Evolutionary conservation across 2,329 filamentous ascomycete species (phyloP), one percentile per base, ranked within the genome.

Genomic region (Fusarium pseudograminearum): DNA sequence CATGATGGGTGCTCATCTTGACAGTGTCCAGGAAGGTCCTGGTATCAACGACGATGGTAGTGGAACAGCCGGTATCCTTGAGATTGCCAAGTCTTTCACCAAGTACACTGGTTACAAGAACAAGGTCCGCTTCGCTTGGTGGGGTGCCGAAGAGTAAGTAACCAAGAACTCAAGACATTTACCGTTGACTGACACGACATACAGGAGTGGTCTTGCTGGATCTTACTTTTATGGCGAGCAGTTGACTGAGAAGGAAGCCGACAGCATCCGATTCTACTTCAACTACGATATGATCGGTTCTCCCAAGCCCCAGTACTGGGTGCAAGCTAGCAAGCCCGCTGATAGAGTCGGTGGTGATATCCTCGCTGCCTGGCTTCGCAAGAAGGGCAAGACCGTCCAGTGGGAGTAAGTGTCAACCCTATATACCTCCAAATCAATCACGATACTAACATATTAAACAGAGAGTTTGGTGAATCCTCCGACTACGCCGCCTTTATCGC

Each of bases 201-300:
- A 31, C 12, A 80, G 78, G 73, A 76, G 75, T 38, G 82, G 82
- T n/a, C 76, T 84, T 18, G 66, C 82, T 47, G 83, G 82, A n/a
- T 83, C 82, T 8, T 71, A 79, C 22, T 76, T 82, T 75, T 83
- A 83, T 60, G 79, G 76, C 3, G 60, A 74, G 16, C 74, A 76
- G 9, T 77, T 84, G 30, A 73, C 77, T 14, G 71, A 77, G 24
- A 73, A 75, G 3, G 80, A 83, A 45, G 77, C 78, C 1, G 80
- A 86, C 64, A 89, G 87, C 77, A 88, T 92, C 73, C 83, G 85
- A 4, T 87, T 91, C 33, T 90, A 91, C 80, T 86, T 91, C 76
- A 90, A 92, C 80, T 91, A 90, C 73, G 90, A 92, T 78, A 92
- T 92, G 90, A 89, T 91, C 58, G 83, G 80, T n/a, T 83, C 81